phyloP scores from a whole-genome alignment of 2,329 filamentous ascomycete genomes.

The Nemania serpens region DNA sequence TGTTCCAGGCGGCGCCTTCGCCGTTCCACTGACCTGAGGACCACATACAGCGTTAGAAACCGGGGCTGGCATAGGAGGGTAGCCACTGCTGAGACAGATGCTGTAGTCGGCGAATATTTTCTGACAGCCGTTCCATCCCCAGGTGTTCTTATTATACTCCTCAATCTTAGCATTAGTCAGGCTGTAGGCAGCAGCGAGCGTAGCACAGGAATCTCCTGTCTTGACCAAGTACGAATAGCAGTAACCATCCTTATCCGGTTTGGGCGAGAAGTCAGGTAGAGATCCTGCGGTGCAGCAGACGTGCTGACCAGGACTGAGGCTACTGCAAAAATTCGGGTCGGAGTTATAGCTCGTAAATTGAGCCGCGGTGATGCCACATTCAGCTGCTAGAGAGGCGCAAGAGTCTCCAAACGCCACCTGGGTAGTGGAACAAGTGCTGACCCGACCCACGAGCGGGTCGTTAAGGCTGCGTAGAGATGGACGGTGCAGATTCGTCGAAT shows the following conservation, averaged over 20 bases:
- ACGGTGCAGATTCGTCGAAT: no score
- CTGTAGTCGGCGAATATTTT: slow-evolving; percentile 36
- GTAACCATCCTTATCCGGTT: slow-evolving; percentile 32
- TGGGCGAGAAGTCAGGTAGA: slow-evolving; percentile 26
- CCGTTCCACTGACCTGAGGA: slow-evolving; percentile 48
- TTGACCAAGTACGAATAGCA: not conserved
- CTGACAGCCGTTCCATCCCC: not conserved
- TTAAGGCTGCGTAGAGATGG: no score
- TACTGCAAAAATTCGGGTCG: slow-evolving; percentile 34
- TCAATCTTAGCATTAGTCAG: not conserved
- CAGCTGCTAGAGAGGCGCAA: slow-evolving; percentile 44
- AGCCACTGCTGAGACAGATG: slow-evolving; percentile 49
- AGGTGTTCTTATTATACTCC: slow-evolving; percentile 1
- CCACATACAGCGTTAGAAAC: slow-evolving; percentile 50
- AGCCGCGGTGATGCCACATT: slow-evolving; percentile 45
- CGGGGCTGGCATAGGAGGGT: slow-evolving; percentile 47
- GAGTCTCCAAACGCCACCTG: slow-evolving; percentile 44
- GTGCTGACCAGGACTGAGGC: slow-evolving; percentile 37
- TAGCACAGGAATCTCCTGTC: not conserved
- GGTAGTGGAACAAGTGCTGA: not conserved
- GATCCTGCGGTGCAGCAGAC: slow-evolving; percentile 45
- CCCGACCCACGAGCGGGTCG: no score
- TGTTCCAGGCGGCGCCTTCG: slow-evolving; percentile 39
- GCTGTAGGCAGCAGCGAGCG: not conserved
- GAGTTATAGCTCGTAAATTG: slow-evolving; percentile 49